phyloP scores from a whole-genome alignment of 371 early-diverging fungal genomes.

The Mycotypha africana region DNA sequence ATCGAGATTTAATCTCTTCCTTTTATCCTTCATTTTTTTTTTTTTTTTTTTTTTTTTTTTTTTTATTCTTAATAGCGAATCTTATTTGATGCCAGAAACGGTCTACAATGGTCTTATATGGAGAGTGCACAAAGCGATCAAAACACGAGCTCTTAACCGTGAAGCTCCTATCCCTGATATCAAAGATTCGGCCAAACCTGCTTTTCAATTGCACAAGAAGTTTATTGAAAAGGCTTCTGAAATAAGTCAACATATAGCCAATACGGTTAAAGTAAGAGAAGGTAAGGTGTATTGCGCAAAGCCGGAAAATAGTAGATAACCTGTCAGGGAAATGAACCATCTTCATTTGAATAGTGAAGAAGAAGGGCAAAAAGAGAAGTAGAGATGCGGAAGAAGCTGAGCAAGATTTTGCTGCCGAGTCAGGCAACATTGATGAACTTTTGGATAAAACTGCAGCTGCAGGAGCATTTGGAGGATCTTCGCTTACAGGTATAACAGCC shows the following conservation, averaged over 20 bases:
- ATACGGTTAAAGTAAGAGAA: slow-evolving; percentile 44
- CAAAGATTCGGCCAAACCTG: slow-evolving; percentile 8
- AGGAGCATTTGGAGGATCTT: too few relatives aligned
- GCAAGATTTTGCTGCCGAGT: too few relatives aligned
- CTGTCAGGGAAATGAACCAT: too few relatives aligned
- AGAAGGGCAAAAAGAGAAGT: not conserved
- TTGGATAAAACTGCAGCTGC: not conserved
- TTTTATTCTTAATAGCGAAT: slow-evolving; percentile 11
- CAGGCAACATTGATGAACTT: not conserved
- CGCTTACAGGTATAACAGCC: too few relatives aligned
- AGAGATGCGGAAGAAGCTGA: not conserved
- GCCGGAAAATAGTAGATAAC: too few relatives aligned
- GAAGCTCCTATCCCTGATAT: slow-evolving; percentile 48
- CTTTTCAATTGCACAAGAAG: not conserved
- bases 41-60: too few relatives aligned
- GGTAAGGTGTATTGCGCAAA: slow-evolving; percentile 26
- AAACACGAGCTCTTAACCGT: slow-evolving; percentile 50
- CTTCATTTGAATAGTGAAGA: too few relatives aligned
- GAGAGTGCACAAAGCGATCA: slow-evolving; percentile 51
- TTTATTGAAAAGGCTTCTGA: slow-evolving; percentile 27
- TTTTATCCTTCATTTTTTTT: too few relatives aligned
- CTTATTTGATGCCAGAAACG: slow-evolving; percentile 32
- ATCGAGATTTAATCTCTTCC: too few relatives aligned
- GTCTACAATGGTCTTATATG: slow-evolving; percentile 59
- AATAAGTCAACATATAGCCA: slow-evolving; percentile 27